These are phyloP conservation scores for Jamesozyma rosinii DNA, from an alignment of 805 yeast species.

Conservation along the genomic window DNA sequence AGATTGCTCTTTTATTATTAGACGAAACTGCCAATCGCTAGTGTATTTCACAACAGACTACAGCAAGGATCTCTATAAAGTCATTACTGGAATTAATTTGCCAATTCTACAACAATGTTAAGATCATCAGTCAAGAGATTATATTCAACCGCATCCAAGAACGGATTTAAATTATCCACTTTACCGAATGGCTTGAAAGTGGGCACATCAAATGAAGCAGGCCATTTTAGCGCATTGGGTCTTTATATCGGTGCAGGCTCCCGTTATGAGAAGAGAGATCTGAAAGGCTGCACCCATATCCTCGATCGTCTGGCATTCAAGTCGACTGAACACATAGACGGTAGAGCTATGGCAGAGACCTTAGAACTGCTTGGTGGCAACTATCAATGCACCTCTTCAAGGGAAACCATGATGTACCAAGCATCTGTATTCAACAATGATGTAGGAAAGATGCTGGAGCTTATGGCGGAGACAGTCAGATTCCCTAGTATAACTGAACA, in stretches of 20 bases:
- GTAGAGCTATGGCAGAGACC: constrained; percentile 62
- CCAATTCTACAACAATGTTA: constrained; percentile 5
- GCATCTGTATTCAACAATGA: constrained; percentile 88
- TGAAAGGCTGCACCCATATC: constrained; percentile 74
- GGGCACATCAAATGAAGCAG: constrained; percentile 77
- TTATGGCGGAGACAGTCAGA: constrained; percentile 69
- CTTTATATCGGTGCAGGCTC: constrained; percentile 87
- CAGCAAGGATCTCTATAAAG: too few relatives aligned
- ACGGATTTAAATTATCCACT: constrained; percentile 30
- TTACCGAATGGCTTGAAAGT: constrained; percentile 72
- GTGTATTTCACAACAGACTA: too few relatives aligned
- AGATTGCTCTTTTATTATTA: background rate
- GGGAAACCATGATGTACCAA: constrained; percentile 89
- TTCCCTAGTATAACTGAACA: constrained; percentile 57
- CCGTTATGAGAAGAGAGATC: constrained; percentile 53
- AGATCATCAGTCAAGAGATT: constrained; percentile 9
- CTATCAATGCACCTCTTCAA: constrained; percentile 82
- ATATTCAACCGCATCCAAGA: constrained; percentile 19
- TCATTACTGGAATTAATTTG: background rate
- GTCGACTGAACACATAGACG: constrained; percentile 50
- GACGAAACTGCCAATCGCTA: too few relatives aligned
- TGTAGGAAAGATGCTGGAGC: constrained; percentile 64
- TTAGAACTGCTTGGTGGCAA: constrained; percentile 84
- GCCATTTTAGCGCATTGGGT: constrained; percentile 87
- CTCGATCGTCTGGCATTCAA: constrained; percentile 80